Conservation (phyloP, 495 filamentous ascomycete genomes). For the Aspergillus sparsus region DNA sequence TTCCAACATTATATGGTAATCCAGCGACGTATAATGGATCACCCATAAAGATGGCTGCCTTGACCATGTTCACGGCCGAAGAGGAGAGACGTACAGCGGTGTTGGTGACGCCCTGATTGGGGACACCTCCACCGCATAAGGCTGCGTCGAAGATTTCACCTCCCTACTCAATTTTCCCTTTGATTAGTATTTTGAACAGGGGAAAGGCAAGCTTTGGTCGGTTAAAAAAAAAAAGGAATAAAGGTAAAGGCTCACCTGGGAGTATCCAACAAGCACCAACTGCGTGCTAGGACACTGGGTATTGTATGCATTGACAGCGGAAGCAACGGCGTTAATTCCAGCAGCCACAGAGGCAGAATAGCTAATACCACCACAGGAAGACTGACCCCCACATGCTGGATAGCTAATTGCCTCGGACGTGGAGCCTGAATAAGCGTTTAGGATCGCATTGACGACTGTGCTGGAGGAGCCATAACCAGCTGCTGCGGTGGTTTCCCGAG, state of each 20-base stretch:
- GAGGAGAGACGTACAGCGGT: conserved; percentile 49
- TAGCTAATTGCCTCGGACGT: conserved; percentile 58
- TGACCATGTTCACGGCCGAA: conserved; percentile 50
- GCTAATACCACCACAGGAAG: conserved; percentile 49
- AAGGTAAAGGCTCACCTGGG: conserved; percentile 30
- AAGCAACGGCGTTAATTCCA: conserved; percentile 55
- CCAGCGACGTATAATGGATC: conserved; percentile 56
- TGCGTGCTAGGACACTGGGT: conserved; percentile 55
- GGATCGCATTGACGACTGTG: conserved; percentile 52
- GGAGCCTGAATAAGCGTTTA: conserved; percentile 48
- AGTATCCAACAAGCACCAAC: conserved; percentile 61
- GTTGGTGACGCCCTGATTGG: conserved; percentile 51
- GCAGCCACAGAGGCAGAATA: conserved; percentile 52
- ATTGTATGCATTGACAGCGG: conserved; percentile 57
- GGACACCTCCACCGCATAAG: conserved; percentile 60
- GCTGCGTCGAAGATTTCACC: conserved; percentile 66
- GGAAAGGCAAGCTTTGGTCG: conserved; percentile 29
- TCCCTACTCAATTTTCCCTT: conserved; percentile 38
- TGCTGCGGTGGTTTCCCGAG: conserved; percentile 62
- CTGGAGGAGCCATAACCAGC: conserved; percentile 54
- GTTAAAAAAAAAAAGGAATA: conserved; percentile 23
- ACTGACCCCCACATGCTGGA: conserved; percentile 60
- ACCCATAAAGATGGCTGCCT: conserved; percentile 65
- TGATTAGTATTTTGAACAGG: neutral
- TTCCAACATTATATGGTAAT: conserved; percentile 62